Evolutionary conservation across 176 grass and related monocot genomes (phyloP), one percentile per base, ranked within the genome.

Genomic region (Pharus latifolius): DNA sequence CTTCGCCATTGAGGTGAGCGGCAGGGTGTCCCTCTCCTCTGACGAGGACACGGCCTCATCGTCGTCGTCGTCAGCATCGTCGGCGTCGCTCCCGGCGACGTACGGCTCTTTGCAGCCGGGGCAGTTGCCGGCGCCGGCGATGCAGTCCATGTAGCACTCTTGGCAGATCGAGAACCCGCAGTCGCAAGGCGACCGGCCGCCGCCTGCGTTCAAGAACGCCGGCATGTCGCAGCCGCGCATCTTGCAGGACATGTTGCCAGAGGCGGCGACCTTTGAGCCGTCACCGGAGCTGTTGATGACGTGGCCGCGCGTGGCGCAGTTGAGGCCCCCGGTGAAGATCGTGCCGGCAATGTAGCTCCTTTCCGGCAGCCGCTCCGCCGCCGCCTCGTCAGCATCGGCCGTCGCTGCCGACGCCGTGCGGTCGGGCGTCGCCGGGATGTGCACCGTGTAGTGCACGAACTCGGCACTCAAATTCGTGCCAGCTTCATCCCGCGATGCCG

Each of bases 301-400:
- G 70, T 94, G 95, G 60, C 80, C 90, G 9, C 81, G 87, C 58
- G 95, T 99, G 17, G 78, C 62, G 67, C 87, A 80, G 62, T 99
- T 99, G 16, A 99, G 84, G 12, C 95, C 95, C 23, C 95, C 95
- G 55, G 95, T 99, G 84, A 99, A 99, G 81, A 99, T 88, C 32
- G 89, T 94, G 4, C 84, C 87, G 0, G 90, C 88, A 66, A 94
- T 88, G 72, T 85, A 98, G 78, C 94, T 93, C 81, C 81, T 38
- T 55, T 87, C 76, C 25, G 77, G 29, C 3, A 17, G 67, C 15
- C 76, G 2, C 10, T 44, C 66, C 1, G 32, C 40, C 11, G 5
- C 20, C 4, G 44, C 49, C 5, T 5, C 54, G 0, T n/a, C 12
- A 0, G 61, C 5, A 10, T 66, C 41, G n/a, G 19, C 40, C 0